Conservation (phyloP, 371 early-diverging fungal species). For the Thermomucor indicae-seudaticae region DNA sequence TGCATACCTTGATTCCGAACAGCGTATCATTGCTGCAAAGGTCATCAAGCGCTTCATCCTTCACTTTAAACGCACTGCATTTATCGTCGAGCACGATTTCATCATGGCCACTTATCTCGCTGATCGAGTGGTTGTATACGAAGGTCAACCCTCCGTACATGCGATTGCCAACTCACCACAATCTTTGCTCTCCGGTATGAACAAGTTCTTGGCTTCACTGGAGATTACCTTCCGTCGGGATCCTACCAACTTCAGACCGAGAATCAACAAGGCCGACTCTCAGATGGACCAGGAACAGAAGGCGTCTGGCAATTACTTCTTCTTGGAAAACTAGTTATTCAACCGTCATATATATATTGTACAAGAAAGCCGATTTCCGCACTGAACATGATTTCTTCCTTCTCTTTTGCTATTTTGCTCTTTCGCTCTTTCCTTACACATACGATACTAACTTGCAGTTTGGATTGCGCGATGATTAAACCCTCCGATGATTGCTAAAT, state of each 20-base stretch:
- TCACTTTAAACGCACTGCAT: slow-evolving; percentile 97
- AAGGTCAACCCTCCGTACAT: slow-evolving; percentile 88
- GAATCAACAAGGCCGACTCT: slow-evolving; percentile 98
- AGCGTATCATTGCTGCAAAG: slow-evolving; percentile 99
- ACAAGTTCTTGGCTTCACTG: slow-evolving; percentile 93
- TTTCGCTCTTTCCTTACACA: no score
- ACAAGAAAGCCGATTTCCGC: no score
- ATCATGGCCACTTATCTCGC: slow-evolving; percentile 99
- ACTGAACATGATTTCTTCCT: no score
- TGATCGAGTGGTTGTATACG: slow-evolving; percentile 98
- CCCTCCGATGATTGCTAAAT: no score
- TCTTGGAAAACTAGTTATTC: slow-evolving; percentile 79
- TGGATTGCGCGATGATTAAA: no score
- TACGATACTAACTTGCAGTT: no score
- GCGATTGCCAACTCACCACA: slow-evolving; percentile 90
- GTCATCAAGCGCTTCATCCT: slow-evolving; percentile 99
- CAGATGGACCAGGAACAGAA: slow-evolving; percentile 99
- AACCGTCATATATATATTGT: no score
- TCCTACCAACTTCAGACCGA: slow-evolving; percentile 97
- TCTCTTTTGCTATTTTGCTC: no score
- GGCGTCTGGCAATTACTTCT: slow-evolving; percentile 90
- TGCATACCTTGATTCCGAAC: slow-evolving; percentile 99
- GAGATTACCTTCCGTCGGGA: slow-evolving; percentile 99
- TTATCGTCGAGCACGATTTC: slow-evolving; percentile 99
- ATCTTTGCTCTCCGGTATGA: slow-evolving; percentile 96